These are phyloP conservation scores for Fagopyrum tataricum DNA, from an alignment of 148 eudicot genomes.

Conservation along the genomic window DNA sequence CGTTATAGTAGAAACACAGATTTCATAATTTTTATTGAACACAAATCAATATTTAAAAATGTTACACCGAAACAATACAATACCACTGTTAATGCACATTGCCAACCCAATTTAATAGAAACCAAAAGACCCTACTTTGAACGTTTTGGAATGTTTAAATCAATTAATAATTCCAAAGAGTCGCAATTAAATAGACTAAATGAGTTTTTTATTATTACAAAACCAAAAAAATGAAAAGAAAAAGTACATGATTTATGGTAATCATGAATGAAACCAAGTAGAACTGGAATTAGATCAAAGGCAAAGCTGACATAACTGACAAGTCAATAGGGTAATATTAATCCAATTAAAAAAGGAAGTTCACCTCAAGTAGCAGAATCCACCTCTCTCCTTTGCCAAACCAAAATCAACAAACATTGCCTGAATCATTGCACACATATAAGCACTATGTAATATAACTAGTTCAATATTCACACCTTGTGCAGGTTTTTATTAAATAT, in stretches of 20 bases:
- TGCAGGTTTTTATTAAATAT: no score
- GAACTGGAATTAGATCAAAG: not conserved
- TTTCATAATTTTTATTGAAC: not conserved
- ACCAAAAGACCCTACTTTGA: not conserved
- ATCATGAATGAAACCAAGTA: not conserved
- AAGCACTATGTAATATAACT: slow-evolving; percentile 5
- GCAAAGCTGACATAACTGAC: not conserved
- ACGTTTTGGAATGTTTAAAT: not conserved
- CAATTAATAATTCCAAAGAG: not conserved
- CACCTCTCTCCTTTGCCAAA: slow-evolving; percentile 88
- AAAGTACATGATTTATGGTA: not conserved
- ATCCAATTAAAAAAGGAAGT: not conserved
- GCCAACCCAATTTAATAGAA: not conserved
- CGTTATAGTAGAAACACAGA: not conserved
- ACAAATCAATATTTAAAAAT: not conserved
- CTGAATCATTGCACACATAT: slow-evolving; percentile 25
- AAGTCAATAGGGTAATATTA: not conserved
- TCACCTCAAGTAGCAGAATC: slow-evolving; percentile 86
- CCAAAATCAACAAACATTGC: slow-evolving; percentile 98
- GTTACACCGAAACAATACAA: not conserved
- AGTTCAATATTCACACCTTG: no score
- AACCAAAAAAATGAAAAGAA: not conserved
- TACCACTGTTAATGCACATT: not conserved
- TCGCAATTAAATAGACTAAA: not conserved
- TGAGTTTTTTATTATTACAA: not conserved